These are phyloP conservation scores for Flaveria trinervia DNA, from an alignment of 129 eudicot genomes.

Conservation along the genomic window DNA sequence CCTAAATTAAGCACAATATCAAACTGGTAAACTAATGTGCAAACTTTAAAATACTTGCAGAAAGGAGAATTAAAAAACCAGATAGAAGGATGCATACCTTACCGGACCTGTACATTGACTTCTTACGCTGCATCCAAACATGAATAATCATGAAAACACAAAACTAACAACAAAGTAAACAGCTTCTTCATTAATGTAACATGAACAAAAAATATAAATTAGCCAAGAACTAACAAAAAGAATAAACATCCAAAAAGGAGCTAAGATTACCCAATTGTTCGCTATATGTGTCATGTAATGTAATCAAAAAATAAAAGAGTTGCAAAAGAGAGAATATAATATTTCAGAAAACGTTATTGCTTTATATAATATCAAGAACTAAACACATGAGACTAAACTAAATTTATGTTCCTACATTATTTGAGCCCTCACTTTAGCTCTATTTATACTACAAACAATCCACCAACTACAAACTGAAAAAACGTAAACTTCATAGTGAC, in stretches of 20 bases:
- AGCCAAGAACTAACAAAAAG: neutral
- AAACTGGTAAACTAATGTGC: neutral
- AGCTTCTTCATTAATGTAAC: neutral
- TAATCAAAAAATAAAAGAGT: too few relatives aligned
- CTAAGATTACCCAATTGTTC: neutral
- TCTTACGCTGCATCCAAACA: slow-evolving; percentile 51
- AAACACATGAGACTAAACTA: too few relatives aligned
- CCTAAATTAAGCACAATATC: slow-evolving; percentile 43
- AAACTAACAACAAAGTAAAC: neutral
- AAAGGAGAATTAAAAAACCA: slow-evolving; percentile 1
- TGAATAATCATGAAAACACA: slow-evolving; percentile 11
- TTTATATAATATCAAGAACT: too few relatives aligned
- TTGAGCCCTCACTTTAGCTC: too few relatives aligned
- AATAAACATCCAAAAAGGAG: neutral
- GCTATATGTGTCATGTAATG: too few relatives aligned
- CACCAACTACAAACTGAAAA: too few relatives aligned
- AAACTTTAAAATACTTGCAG: neutral
- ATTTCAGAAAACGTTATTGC: too few relatives aligned
- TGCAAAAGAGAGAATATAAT: too few relatives aligned
- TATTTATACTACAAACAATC: too few relatives aligned
- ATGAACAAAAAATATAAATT: neutral
- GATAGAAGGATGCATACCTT: slow-evolving; percentile 25
- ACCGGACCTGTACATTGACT: neutral
- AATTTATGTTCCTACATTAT: too few relatives aligned
- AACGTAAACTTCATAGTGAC: too few relatives aligned